Conservation (phyloP, 2,329 filamentous ascomycete genomes). For the Tothia fuscella region DNA sequence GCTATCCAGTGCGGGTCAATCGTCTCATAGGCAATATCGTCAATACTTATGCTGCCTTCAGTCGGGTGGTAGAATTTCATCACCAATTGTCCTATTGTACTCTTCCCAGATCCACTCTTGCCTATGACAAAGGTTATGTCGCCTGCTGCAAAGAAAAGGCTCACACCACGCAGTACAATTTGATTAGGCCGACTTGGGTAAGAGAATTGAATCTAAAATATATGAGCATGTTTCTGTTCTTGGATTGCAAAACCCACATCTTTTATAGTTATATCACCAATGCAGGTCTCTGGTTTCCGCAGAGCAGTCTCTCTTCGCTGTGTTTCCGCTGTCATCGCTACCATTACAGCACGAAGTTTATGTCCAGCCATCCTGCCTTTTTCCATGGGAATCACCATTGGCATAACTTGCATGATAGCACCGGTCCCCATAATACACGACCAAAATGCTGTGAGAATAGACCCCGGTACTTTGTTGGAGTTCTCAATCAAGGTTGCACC, state of each 20-base stretch:
- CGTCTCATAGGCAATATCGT: conserved; percentile 48
- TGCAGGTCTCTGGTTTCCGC: conserved; percentile 28
- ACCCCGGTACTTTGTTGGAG: conserved; percentile 46
- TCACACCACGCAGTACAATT: conserved; percentile 47
- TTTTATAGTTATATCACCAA: conserved; percentile 57
- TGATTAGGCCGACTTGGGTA: conserved; percentile 61
- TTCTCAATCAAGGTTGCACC: conserved; percentile 57
- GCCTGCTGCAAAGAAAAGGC: conserved; percentile 59
- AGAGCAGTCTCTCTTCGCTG: neutral
- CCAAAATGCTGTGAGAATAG: conserved; percentile 77
- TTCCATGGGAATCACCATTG: conserved; percentile 63
- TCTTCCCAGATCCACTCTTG: conserved; percentile 83
- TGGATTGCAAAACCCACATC: conserved; percentile 39
- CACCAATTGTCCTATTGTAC: conserved; percentile 71
- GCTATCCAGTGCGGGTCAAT: conserved; percentile 63
- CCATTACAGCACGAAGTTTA: conserved; percentile 40
- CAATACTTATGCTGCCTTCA: conserved; percentile 55
- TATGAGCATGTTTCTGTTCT: neutral
- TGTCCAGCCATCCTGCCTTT: conserved; percentile 68
- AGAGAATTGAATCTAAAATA: conserved; percentile 58
- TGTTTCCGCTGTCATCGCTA: neutral
- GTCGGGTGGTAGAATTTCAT: conserved; percentile 62
- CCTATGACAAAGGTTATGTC: conserved; percentile 73
- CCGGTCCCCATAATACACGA: conserved; percentile 65
- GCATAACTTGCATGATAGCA: conserved; percentile 59